phyloP scores from a whole-genome alignment of 352 stramenopile species.

The Globisporangium radiosum region DNA sequence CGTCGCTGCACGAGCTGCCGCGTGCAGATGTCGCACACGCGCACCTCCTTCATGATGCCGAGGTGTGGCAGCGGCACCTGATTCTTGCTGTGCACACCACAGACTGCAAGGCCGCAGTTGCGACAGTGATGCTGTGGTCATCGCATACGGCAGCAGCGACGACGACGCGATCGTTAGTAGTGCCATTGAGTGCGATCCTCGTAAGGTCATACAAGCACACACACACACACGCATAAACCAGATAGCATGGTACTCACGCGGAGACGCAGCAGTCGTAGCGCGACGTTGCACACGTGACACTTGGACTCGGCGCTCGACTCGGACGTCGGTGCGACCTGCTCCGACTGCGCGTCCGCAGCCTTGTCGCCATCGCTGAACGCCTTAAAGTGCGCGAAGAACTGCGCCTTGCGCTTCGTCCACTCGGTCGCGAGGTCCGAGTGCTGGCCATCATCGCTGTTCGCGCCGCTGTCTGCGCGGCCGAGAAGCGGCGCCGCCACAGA shows the following conservation, averaged over 20 bases:
- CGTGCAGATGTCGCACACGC: conserved; percentile 69
- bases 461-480: background rate
- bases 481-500: background rate
- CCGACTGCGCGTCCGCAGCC: background rate
- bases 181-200: no score
- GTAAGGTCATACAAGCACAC: no score
- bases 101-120: conserved; percentile 61
- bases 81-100: conserved; percentile 71
- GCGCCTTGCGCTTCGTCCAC: conserved; percentile 30
- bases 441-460: background rate
- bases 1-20: conserved; percentile 61
- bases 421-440: conserved; percentile 17
- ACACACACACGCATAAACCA: no score
- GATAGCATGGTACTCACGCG: conserved; percentile 24
- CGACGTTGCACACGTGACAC: conserved; percentile 59
- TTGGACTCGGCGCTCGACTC: conserved; percentile 31
- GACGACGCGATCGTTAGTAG: no score
- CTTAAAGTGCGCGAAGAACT: conserved; percentile 45
- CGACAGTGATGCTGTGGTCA: conserved; percentile 44
- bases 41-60: conserved; percentile 68
- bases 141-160: background rate
- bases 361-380: conserved; percentile 16
- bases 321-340: background rate
- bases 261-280: conserved; percentile 39
- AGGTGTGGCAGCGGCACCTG: conserved; percentile 67